These are phyloP conservation scores for Alternaria incomplexa DNA, from an alignment of 2,329 filamentous ascomycete species.

Conservation along the genomic window DNA sequence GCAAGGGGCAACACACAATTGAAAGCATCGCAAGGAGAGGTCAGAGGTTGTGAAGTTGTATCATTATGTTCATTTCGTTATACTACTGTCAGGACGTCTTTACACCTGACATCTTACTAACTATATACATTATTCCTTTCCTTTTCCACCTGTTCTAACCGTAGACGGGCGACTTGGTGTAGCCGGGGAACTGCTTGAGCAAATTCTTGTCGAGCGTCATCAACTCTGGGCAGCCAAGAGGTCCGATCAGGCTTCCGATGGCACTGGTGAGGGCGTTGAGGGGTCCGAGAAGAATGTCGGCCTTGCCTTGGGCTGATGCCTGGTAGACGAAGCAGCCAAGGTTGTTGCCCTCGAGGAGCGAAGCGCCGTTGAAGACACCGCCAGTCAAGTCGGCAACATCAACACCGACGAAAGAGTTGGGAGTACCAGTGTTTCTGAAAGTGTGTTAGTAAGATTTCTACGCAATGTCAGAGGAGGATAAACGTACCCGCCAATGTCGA, in stretches of 20 bases:
- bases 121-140: not conserved
- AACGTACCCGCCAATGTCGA: constrained; percentile 25
- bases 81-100: not conserved
- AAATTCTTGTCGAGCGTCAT: constrained; percentile 16
- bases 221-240: constrained; percentile 24
- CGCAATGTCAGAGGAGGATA: not conserved
- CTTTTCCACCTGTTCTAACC: constrained; percentile 3
- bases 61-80: not conserved
- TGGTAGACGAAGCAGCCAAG: constrained; percentile 27
- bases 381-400: constrained; percentile 23
- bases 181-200: constrained; percentile 29
- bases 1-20: not conserved
- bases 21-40: not conserved
- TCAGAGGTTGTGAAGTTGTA: not conserved
- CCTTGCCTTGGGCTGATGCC: constrained; percentile 26
- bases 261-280: constrained; percentile 19
- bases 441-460: not conserved
- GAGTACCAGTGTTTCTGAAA: constrained; percentile 27
- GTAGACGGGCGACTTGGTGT: constrained; percentile 23
- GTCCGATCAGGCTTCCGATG: constrained; percentile 19
- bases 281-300: constrained; percentile 24
- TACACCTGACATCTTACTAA: not conserved
- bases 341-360: constrained; percentile 26
- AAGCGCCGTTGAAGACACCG: constrained; percentile 20
- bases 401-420: constrained; percentile 29